Evolutionary conservation across 2,329 filamentous ascomycete species (phyloP).

Genomic region (Reticulascus tulasneorum): DNA sequence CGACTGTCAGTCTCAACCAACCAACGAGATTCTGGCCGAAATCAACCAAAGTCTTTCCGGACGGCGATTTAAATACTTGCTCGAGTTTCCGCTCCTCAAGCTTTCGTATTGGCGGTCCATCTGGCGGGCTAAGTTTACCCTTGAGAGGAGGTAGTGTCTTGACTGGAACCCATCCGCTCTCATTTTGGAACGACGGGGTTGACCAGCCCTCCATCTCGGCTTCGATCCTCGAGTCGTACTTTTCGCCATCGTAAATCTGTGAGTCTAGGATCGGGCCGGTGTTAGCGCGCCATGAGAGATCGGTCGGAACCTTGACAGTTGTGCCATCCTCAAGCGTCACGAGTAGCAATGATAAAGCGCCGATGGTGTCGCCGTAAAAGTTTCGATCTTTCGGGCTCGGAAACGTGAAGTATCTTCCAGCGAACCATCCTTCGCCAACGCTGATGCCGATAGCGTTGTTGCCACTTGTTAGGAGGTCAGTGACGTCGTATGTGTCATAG

Average conservation of each 20-base stretch:
- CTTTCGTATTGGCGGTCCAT: constrained; percentile 39
- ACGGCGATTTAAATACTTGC: constrained; percentile 25
- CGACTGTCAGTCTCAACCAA: constrained; percentile 36
- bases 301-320: too few species aligned
- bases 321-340: constrained; percentile 27
- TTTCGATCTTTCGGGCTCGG: too few species aligned
- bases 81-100: constrained; percentile 23
- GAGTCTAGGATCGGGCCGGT: constrained; percentile 27
- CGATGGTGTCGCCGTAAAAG: constrained; percentile 35
- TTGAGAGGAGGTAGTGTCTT: constrained; percentile 25
- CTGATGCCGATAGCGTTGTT: constrained; percentile 33
- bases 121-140: constrained; percentile 31
- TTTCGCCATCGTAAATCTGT: constrained; percentile 52
- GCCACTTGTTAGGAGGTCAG: constrained; percentile 26
- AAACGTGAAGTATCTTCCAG: constrained; percentile 2
- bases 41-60: constrained; percentile 45
- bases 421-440: constrained; percentile 46
- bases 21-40: constrained; percentile 59
- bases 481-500: constrained; percentile 51
- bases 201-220: constrained; percentile 23
- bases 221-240: constrained; percentile 36
- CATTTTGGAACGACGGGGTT: constrained; percentile 15
- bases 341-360: constrained; percentile 33
- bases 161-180: constrained; percentile 22
- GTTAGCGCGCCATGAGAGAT: constrained; percentile 31